Percentiles rank a stretch among this genome's conserved stretches.
These are phyloP conservation scores for Rhytidiadelphus loreus DNA, from an alignment of 225 moss, liverwort and hornwort species.

Conservation along the genomic window DNA sequence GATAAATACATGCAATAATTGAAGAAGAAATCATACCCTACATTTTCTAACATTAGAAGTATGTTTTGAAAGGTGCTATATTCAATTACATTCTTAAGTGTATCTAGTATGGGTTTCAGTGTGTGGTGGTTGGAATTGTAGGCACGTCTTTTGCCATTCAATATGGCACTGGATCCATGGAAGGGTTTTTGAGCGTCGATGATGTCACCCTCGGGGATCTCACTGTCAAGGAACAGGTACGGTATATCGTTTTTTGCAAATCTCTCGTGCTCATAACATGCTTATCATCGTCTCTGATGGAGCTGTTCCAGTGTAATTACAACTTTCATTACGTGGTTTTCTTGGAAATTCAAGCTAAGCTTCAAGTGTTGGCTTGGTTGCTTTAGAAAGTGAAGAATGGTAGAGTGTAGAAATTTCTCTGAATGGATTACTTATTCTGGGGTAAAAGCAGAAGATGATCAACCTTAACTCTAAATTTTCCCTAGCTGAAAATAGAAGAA, in stretches of 20 bases:
- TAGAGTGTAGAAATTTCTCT: background rate
- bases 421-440: background rate
- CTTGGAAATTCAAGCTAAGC: background rate
- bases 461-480: too few species aligned
- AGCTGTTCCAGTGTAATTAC: background rate
- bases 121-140: background rate
- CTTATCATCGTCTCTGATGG: background rate
- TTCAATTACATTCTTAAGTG: background rate
- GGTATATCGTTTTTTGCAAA: background rate
- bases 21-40: background rate
- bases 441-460: background rate
- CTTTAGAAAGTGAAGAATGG: background rate
- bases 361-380: background rate
- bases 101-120: background rate
- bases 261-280: background rate
- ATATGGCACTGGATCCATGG: conserved; percentile 47
- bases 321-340: background rate
- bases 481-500: background rate
- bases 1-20: too few species aligned
- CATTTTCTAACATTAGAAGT: background rate
- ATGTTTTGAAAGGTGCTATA: background rate
- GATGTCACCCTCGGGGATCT: conserved; percentile 9
- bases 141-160: conserved; percentile 44
- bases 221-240: conserved; percentile 34
- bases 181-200: conserved; percentile 13